Conservation (phyloP, 2,329 filamentous ascomycete genomes). For the Mycocentrospora acerina region DNA sequence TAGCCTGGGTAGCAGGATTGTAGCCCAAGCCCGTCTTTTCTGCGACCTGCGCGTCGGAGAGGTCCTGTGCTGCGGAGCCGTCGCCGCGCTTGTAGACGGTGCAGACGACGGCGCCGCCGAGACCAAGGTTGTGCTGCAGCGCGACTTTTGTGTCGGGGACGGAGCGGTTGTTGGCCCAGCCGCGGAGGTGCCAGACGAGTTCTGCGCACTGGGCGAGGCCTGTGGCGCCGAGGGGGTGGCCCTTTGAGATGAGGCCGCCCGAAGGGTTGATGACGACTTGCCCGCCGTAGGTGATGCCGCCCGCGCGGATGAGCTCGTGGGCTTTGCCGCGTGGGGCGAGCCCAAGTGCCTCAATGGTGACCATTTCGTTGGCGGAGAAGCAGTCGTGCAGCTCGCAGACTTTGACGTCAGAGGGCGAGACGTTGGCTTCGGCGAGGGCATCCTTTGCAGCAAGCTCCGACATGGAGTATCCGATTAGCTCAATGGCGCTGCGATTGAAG, state of each 20-base stretch:
- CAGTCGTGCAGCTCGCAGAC: constrained; percentile 96
- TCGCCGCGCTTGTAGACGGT: constrained; percentile 87
- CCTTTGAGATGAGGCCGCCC: constrained; percentile 92
- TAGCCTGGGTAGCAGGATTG: constrained; percentile 87
- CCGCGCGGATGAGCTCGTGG: constrained; percentile 82
- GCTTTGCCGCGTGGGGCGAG: constrained; percentile 77
- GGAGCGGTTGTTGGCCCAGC: constrained; percentile 90
- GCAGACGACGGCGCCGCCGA: constrained; percentile 87
- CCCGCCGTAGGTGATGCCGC: constrained; percentile 85
- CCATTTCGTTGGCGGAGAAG: constrained; percentile 94
- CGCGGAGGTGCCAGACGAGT: constrained; percentile 90
- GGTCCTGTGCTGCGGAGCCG: constrained; percentile 61
- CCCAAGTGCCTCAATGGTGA: constrained; percentile 82
- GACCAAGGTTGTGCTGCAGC: constrained; percentile 88
- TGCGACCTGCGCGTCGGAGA: constrained; percentile 66
- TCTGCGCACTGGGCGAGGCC: constrained; percentile 96
- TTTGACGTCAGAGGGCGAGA: constrained; percentile 66
- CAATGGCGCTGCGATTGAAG: constrained; percentile 79
- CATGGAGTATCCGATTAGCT: constrained; percentile 90
- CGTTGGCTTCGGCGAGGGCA: constrained; percentile 74
- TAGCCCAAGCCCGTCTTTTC: constrained; percentile 74
- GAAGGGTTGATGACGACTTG: constrained; percentile 86
- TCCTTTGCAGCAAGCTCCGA: constrained; percentile 66
- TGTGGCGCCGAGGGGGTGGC: constrained; percentile 89
- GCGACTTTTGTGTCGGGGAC: constrained; percentile 69